Base-by-base conservation (phyloP, 2,329 filamentous ascomycete genomes). In the Neofusicoccum kwambonambiense region DNA sequence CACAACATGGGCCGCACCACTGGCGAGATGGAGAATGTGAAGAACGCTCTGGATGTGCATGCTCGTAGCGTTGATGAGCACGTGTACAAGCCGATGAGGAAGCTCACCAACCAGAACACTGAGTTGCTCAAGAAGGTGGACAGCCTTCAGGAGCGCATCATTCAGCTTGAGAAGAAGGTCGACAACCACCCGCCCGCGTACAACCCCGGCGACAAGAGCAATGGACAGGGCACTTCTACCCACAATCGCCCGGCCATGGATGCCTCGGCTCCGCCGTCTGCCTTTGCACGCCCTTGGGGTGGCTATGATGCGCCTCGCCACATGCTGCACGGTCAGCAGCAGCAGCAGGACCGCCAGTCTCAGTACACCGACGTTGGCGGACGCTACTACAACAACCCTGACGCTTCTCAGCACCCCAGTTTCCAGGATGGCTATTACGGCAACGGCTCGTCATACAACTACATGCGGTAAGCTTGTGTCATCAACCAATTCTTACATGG, bases 81-180 rank as follows among this genome's bases (percentile, higher is more conserved):
- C 6, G 68, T 76, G 9, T 64, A 71, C 12, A 65, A 68, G 35
- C 69, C 69, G 15, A 54, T 77, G 56, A 54, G 52, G 15, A 64
- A 64, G n/a, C 73, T 76, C 41, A 65, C 68, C 4, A 68, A 73
- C 63, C 74, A 73, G 69, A 68, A 63, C 15, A 44, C 52, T 1
- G 68, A 67, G 1, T 65, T 76, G 63, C 69, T 73, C 34, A 67
- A 68, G 12, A 67, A 67, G 7, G 69, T 77, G 39, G 71, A 70
- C 52, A 70, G 68, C 9, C 63, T 77, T 15, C 70, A 74, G 42
- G 71, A 72, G 61, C 65, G 66, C 11, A 44, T 76, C 19, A 54
- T 68, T 41, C 67, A 68, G 12, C 56, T 76, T 41, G 63, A 65
- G 54, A 52, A 31, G 45, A 65, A 61, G 54, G n/a, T 51, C 8